Base-by-base conservation (phyloP, 2,329 filamentous ascomycete species). In the Colletotrichum sp. region DNA sequence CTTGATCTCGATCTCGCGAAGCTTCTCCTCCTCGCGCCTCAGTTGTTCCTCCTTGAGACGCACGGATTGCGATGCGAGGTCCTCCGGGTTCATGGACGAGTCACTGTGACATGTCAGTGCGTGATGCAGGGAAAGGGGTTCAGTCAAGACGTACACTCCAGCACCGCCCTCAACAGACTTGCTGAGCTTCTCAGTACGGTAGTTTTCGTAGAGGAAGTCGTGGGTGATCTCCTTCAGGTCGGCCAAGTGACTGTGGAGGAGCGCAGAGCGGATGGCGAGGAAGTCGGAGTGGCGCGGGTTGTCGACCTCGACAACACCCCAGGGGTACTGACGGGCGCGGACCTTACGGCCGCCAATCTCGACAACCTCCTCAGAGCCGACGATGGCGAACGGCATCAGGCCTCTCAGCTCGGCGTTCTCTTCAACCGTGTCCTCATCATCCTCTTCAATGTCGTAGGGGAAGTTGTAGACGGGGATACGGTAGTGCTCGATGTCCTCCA, bases 401-500 rank as follows among this genome's bases (percentile, higher is more conserved):
- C 97, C 96, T 85, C 97, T 92, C 76, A 99, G 92, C 89, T 99
- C 97, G 73, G 97, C 97, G 82, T 99, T 99, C 89, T 99, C 97
- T 88, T 99, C 97, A 24, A 99, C 96, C 1, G 97, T 99, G 83
- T 99, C 97, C 88, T 99, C 97, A 80, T 99, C 97, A 81, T 99
- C 97, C 89, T 99, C 97, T 87, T 99, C 97, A 77, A 99, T 98
- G 81, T 99, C 97, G 89, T 99, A 99, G 65, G 97, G 97, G 90
- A 99, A 99, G 92, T 99, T 99, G 92, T 99, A 99, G 79, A 99
- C 96, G 62, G 97, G 97, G 81, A 99, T 99, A 84, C 97, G 94
- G 90, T 99, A 99, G 88, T 99, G 97, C 88, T 99, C 97, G 81
- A 99, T 99, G 85, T 99, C 97, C 90, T 99, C 97, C 97, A 99